phyloP scores from a whole-genome alignment of 1,284 basidiomycete genomes.

The Leccinum subatratum region DNA sequence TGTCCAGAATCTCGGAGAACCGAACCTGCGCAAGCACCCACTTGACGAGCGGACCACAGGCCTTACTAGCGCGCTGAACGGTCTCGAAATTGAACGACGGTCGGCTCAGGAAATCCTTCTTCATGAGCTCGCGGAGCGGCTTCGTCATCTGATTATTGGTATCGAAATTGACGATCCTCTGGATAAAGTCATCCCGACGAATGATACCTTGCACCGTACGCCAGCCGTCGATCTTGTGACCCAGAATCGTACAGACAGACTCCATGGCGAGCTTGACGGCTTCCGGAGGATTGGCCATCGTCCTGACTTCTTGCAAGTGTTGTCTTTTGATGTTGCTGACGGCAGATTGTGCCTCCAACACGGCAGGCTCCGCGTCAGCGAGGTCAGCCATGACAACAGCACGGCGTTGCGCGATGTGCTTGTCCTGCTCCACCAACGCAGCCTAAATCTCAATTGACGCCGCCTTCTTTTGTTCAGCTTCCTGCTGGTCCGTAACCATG shows the following conservation, averaged over 20 bases:
- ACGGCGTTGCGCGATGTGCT: slow-evolving; percentile 82
- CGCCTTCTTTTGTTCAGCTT: slow-evolving; percentile 96
- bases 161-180: slow-evolving; percentile 95
- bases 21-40: slow-evolving; percentile 98
- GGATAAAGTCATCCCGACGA: slow-evolving; percentile 96
- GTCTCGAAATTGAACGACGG: slow-evolving; percentile 94
- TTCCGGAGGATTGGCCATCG: slow-evolving; percentile 98
- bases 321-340: slow-evolving; percentile 98
- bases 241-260: slow-evolving; percentile 96
- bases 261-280: slow-evolving; percentile 99
- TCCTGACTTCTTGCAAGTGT: slow-evolving; percentile 94
- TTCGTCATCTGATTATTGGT: slow-evolving; percentile 90
- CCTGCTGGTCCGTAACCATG: slow-evolving; percentile 98
- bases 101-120: slow-evolving; percentile 86
- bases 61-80: slow-evolving; percentile 93
- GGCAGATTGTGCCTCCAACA: slow-evolving; percentile 89
- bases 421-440: slow-evolving; percentile 87
- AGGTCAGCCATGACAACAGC: slow-evolving; percentile 92
- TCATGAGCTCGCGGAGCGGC: slow-evolving; percentile 86
- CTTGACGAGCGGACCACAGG: slow-evolving; percentile 96
- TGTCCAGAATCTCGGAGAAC: slow-evolving; percentile 97
- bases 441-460: slow-evolving; percentile 96
- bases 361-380: slow-evolving; percentile 96
- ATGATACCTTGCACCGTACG: slow-evolving; percentile 95
- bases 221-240: slow-evolving; percentile 97